These are phyloP conservation scores for Calonectria hawksworthii DNA, from an alignment of 2,329 filamentous ascomycete genomes.

Conservation along the genomic window DNA sequence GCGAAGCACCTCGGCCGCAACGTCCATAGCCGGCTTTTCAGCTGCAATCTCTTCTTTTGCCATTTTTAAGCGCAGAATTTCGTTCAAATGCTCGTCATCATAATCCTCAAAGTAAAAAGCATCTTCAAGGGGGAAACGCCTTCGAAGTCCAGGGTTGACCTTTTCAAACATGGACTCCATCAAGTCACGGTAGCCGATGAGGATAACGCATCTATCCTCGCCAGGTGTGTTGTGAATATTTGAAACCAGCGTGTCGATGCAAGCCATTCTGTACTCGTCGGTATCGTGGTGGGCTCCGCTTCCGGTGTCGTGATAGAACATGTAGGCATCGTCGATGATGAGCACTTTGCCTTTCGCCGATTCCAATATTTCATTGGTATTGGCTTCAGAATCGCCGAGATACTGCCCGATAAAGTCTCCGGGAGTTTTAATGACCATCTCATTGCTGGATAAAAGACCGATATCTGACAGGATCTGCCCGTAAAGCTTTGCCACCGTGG, in stretches of 20 bases:
- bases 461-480: conserved; percentile 76
- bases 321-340: conserved; percentile 84
- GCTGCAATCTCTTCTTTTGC: conserved; percentile 67
- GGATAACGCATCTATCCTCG: conserved; percentile 80
- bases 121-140: conserved; percentile 75
- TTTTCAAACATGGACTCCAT: conserved; percentile 81
- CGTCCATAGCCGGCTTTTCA: conserved; percentile 65
- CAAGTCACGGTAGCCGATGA: conserved; percentile 78
- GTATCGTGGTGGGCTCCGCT: conserved; percentile 48
- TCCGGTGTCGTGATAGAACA: conserved; percentile 64
- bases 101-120: conserved; percentile 82
- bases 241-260: conserved; percentile 82
- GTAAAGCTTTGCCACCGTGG: conserved; percentile 79
- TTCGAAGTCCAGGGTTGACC: conserved; percentile 76
- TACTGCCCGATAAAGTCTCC: conserved; percentile 77
- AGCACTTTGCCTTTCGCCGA: conserved; percentile 78
- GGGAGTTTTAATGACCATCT: conserved; percentile 78
- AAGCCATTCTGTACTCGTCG: conserved; percentile 69
- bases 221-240: conserved; percentile 79
- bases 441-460: conserved; percentile 65
- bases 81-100: conserved; percentile 66
- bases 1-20: conserved; percentile 72
- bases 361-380: conserved; percentile 78
- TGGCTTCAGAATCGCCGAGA: conserved; percentile 76
- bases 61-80: conserved; percentile 77